These are phyloP conservation scores for Zymoseptoria ardabiliae DNA, from an alignment of 2,329 filamentous ascomycete species.

Conservation along the genomic window DNA sequence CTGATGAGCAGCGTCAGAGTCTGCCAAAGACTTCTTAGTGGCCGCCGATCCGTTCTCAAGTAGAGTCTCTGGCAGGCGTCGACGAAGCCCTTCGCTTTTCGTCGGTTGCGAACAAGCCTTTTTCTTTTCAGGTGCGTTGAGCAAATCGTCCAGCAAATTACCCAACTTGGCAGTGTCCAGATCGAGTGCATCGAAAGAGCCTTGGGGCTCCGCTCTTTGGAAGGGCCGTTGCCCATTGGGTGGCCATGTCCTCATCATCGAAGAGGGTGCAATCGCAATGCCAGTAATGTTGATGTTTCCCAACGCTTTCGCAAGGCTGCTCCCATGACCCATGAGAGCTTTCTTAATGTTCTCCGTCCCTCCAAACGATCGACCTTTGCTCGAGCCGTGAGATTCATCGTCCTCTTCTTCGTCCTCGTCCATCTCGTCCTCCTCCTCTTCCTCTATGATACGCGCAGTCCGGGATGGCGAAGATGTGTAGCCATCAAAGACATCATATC, in stretches of 20 bases:
- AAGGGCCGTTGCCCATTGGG: background rate
- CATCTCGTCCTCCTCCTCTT: constrained; percentile 37
- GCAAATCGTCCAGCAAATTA: constrained; percentile 24
- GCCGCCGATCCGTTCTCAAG: background rate
- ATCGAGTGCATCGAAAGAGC: constrained; percentile 7
- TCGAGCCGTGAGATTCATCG: constrained; percentile 6
- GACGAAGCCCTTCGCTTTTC: background rate
- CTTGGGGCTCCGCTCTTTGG: constrained; percentile 1
- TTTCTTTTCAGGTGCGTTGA: constrained; percentile 25
- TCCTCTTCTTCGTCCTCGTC: constrained; percentile 36
- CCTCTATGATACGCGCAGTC: constrained; percentile 4
- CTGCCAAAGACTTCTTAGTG: background rate
- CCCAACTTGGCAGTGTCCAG: constrained; percentile 27
- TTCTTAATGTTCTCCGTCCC: constrained; percentile 21
- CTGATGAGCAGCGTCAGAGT: constrained; percentile 4
- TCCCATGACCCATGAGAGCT: constrained; percentile 15
- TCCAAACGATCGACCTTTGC: constrained; percentile 5
- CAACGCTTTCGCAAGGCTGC: constrained; percentile 16
- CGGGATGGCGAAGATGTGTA: constrained; percentile 25
- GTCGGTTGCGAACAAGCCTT: constrained; percentile 1
- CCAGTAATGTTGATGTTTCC: constrained; percentile 18
- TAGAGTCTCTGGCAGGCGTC: background rate
- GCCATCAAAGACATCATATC: constrained; percentile 48
- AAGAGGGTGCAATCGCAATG: constrained; percentile 11
- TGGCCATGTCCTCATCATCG: background rate